Percentiles rank a stretch among this genome's conserved stretches.
These are phyloP conservation scores for Ophiocytium majus DNA, from an alignment of 352 stramenopile genomes.

Conservation along the genomic window DNA sequence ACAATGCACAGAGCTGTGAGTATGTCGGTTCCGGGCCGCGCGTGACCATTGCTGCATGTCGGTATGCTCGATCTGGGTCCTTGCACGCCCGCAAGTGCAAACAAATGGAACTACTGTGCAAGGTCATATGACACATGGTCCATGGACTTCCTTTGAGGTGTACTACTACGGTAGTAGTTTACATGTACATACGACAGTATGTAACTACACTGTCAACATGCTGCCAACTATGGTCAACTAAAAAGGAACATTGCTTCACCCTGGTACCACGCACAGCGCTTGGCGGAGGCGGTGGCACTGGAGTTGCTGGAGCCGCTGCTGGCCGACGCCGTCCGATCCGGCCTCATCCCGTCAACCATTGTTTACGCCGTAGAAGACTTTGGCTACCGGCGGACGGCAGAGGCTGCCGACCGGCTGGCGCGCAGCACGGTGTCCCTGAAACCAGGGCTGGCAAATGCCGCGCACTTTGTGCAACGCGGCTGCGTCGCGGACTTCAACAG, in stretches of 20 bases:
- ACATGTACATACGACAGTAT: not conserved
- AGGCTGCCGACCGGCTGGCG: not conserved
- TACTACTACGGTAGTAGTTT: no score
- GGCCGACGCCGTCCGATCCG: not conserved
- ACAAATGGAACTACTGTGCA: no score
- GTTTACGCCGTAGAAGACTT: not conserved
- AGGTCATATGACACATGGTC: no score
- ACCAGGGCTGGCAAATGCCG: not conserved
- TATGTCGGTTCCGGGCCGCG: no score
- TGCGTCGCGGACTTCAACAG: not conserved
- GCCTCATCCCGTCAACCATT: not conserved
- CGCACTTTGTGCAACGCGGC: not conserved
- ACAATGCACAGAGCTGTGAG: no score
- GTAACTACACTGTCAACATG: not conserved
- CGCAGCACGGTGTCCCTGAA: not conserved
- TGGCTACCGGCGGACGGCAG: not conserved
- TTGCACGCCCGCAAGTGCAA: no score
- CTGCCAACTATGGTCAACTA: not conserved
- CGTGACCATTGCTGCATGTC: no score
- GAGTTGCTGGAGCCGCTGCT: not conserved
- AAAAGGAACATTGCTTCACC: not conserved
- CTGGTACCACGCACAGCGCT: not conserved
- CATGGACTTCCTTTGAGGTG: no score
- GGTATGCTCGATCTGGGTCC: not conserved
- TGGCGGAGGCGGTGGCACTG: not conserved